Percentiles rank a stretch among this genome's conserved stretches.
Conservation (phyloP, 768 basidiomycete genomes). For the Agaricus subrufescens region DNA sequence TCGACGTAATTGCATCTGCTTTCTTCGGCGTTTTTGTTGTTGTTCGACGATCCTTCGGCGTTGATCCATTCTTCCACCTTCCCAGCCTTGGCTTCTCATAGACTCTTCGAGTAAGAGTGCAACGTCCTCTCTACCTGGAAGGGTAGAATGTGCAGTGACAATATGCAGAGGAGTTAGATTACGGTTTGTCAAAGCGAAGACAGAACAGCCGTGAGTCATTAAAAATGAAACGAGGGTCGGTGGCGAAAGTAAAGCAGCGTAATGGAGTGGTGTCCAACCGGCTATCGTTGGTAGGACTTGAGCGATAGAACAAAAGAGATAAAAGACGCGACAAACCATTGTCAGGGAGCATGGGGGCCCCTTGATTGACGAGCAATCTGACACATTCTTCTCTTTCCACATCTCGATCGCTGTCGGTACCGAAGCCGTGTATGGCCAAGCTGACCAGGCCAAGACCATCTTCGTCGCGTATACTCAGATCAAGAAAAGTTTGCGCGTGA, state of each 20-base stretch:
- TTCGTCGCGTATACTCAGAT: constrained; percentile 72
- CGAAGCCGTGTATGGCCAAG: constrained; percentile 75
- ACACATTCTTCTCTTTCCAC: constrained; percentile 91
- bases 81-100: constrained; percentile 84
- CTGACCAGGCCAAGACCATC: constrained; percentile 83
- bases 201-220: constrained; percentile 88
- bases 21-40: constrained; percentile 46
- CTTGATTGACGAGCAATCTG: constrained; percentile 71
- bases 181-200: constrained; percentile 69
- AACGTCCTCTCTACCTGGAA: constrained; percentile 82
- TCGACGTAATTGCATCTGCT: constrained; percentile 52
- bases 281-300: constrained; percentile 36
- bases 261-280: constrained; percentile 94
- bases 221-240: constrained; percentile 90
- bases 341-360: constrained; percentile 66
- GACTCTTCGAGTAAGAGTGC: constrained; percentile 85
- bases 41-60: constrained; percentile 57
- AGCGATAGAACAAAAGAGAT: constrained; percentile 5
- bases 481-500: constrained; percentile 60
- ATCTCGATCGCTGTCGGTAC: constrained; percentile 75
- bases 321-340: constrained; percentile 41
- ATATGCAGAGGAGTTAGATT: constrained; percentile 88
- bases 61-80: constrained; percentile 70
- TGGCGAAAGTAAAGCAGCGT: constrained; percentile 84
- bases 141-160: constrained; percentile 74